Evolutionary conservation across 331 rosid species (phyloP).

Genomic region (Stylosanthes scabra): DNA sequence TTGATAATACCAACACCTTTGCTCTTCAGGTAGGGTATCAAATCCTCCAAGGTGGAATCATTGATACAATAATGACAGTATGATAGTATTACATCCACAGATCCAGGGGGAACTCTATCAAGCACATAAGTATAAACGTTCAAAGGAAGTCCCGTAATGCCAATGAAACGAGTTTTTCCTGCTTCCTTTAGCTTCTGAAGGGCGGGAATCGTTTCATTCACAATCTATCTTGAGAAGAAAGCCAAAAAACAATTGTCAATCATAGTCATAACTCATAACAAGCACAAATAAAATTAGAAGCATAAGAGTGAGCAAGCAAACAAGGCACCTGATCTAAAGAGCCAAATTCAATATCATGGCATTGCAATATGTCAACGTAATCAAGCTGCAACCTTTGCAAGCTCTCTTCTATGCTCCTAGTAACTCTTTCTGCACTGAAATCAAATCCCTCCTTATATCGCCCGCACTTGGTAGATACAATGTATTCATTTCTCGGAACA

Average conservation of each 20-base stretch:
- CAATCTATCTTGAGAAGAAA: conserved; percentile 55
- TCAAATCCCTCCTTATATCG: conserved; percentile 83
- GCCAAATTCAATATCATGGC: conserved; percentile 95
- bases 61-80: conserved; percentile 83
- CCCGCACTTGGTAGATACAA: conserved; percentile 93
- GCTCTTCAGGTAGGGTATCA: conserved; percentile 81
- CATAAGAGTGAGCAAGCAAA: not conserved
- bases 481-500: conserved; percentile 73
- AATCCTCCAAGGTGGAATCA: conserved; percentile 80
- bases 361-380: conserved; percentile 87
- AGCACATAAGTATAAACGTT: conserved; percentile 74
- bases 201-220: conserved; percentile 90
- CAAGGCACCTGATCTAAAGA: conserved; percentile 73
- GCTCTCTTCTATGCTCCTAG: conserved; percentile 88
- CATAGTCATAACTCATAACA: not conserved
- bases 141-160: conserved; percentile 93
- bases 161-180: conserved; percentile 88
- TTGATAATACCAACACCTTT: conserved; percentile 84
- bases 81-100: conserved; percentile 80
- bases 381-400: conserved; percentile 86
- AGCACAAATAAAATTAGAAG: not conserved
- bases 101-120: conserved; percentile 80
- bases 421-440: conserved; percentile 89
- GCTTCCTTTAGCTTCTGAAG: conserved; percentile 76
- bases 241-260: not conserved